Evolutionary conservation across 306 rosid species (phyloP), one percentile per base, ranked within the genome.

Genomic region (Hippophae tibetana): DNA sequence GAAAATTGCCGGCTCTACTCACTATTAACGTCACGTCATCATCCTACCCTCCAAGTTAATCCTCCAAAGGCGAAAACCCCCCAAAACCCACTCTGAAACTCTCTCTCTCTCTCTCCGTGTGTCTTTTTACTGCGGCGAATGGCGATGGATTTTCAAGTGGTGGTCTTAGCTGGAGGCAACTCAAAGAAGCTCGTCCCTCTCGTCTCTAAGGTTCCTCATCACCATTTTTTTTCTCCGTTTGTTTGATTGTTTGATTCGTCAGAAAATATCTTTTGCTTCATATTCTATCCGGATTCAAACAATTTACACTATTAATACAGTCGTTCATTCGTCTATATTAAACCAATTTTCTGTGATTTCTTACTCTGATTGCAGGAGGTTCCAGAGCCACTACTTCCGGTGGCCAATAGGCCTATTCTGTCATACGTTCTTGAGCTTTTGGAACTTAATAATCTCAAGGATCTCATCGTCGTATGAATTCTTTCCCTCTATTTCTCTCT

Each of bases 341-440:
- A 12, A 56, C 5, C 4, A 14, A 10, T 54, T 1, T 3, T 23
- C 10, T 10, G 42, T 45, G 43, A 47, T 13, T 3, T 6, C 5
- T 18, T 8, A 7, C 47, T 49, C 58, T 52, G 47, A 66, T 49
- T 67, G 56, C 86, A 93, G 97, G 99, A 88, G 75, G 81, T 88
- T 68, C 99, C 99, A 2, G 86, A 84, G 27, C 94, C 99, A 14
- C 66, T 93, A 13, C 97, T 93, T 72, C 97, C 99, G 8, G 95
- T 93, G 52, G 99, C 94, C 5, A 86, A 88, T 66, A 83, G 97
- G 8, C 94, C 95, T 12, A 82, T 93, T 66, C 77, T 93, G 60
- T 93, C 97, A 47, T 93, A 93, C 72, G 90, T 80, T 42, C 72
- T 93, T 47, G 97, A 93, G 89, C 81, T 75, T 27, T 69, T 88